Base-by-base conservation (phyloP, 2,329 filamentous ascomycete species). In the Alternaria arborescens region DNA sequence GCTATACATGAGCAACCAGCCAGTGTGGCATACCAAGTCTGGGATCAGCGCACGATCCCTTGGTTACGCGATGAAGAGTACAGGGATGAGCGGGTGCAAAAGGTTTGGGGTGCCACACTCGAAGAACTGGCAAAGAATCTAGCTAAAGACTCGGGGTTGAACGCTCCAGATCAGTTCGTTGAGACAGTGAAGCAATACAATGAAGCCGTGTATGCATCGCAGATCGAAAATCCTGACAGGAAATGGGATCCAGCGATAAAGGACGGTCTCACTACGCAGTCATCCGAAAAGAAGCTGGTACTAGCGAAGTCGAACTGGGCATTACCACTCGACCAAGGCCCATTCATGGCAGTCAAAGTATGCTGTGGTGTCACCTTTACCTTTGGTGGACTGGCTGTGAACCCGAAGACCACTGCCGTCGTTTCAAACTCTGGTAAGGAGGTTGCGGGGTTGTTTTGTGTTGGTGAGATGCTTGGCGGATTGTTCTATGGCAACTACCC, bases 251-350 rank as follows among this genome's bases (percentile, higher is more conserved):
- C 88, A 0, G 82, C 87, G 0, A 71, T 87, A 12, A 87, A 85
- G 64, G 88, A 91, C 66, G 85, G 86, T 0, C 69, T 90, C 0
- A 88, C 87, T 0, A 90, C 88, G 6, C 84, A 87, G 64, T 87
- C 86, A 0, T 78, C 76, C 0, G 67, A 64, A 0, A 78, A 65
- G 10, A 65, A 73, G 0, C 74, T 90, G 8, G 50, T 71, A 0
- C 71, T 88, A 8, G 78, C 84, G 0, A 91, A 91, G 77, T 85
- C 87, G 0, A 91, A 91, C 64, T 91, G 88, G 89, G 88, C 88
- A 0, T 65, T 87, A 6, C 83, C 88, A 0, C 67, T 91, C 8
- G 81, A 84, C 38, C 72, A 85, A 62, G 79, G 80, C 0, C 88
- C 88, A 0, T 91, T 87, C 67, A 75, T 88, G 24, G 88, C 88